These are phyloP conservation scores for Zymoseptoria tritici DNA, from an alignment of 2,329 filamentous ascomycete genomes.

Conservation along the genomic window DNA sequence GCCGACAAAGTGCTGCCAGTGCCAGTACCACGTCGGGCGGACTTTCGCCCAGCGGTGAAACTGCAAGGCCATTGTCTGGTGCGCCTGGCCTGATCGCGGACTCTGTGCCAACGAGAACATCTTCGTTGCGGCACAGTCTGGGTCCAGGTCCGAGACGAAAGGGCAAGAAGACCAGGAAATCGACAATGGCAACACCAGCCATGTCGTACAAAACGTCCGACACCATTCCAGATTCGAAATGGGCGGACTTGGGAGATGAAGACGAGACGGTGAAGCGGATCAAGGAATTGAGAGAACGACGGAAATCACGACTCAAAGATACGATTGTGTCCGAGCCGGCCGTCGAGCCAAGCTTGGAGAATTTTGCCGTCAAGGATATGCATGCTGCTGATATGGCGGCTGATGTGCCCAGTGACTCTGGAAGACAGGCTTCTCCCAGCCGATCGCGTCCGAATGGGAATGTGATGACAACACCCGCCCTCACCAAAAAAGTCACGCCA, in stretches of 20 bases:
- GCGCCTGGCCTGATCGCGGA: conserved; percentile 24
- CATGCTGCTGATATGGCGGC: conserved; percentile 5
- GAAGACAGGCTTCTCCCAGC: not conserved
- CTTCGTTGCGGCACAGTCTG: conserved; percentile 30
- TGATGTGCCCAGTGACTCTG: not conserved
- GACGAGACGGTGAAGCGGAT: conserved; percentile 53
- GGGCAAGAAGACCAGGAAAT: conserved; percentile 20
- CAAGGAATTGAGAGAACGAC: conserved; percentile 50
- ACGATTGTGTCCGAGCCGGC: not conserved
- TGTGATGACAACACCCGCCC: not conserved
- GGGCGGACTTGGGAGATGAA: conserved; percentile 32
- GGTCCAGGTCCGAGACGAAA: conserved; percentile 21
- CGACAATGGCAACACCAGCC: conserved; percentile 12
- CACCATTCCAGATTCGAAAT: conserved; percentile 27
- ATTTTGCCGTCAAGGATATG: not conserved
- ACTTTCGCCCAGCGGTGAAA: not conserved
- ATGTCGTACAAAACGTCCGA: conserved; percentile 15
- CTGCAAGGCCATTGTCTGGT: not conserved
- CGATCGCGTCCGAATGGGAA: not conserved
- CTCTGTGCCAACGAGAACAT: conserved; percentile 29
- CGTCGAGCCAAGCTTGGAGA: conserved; percentile 3
- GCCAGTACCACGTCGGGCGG: conserved; percentile 8
- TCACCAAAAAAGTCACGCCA: not conserved
- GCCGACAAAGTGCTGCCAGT: conserved; percentile 3
- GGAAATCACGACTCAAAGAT: conserved; percentile 47